Base-by-base conservation (phyloP, 2,329 filamentous ascomycete genomes). In the Penicillium sp. region DNA sequence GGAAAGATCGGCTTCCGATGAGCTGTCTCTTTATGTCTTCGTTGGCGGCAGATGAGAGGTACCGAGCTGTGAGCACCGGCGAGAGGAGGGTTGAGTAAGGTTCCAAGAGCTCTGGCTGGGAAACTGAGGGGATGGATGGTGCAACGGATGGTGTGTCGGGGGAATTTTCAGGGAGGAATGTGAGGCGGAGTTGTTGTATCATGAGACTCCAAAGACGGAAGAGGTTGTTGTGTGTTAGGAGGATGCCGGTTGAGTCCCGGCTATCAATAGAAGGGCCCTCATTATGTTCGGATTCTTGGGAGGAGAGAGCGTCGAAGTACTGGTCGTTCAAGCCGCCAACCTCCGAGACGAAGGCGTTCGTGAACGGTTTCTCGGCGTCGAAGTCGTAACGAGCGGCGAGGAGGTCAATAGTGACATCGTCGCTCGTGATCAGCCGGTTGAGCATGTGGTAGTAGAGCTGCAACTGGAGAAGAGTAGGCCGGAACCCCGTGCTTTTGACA, bases 361-460 rank as follows among this genome's bases (percentile, higher is more conserved):
- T 92, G 70, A 97, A 95, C 0, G 81, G 71, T 3, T 81, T 81
- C 15, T 88, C 61, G 0, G 85, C 75, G 31, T 90, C 81, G 8
- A 97, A 79, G 0, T 81, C 79, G 65, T 96, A 95, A 1, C 92
- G 87, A 7, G 80, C 72, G 57, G 93, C 86, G 0, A 97, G 80
- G 0, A 80, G 76, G 21, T 84, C 75, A 37, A 91, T 90, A 56
- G 91, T 84, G 0, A 96, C 81, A 8, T 83, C 82, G 50, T 88
- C 88, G 0, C 85, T 82, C 0, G 89, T 90, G 23, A 69, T 57
- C 67, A 97, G 85, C 3, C 87, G 82, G 10, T 87, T 85, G n/a
- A 99, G 80, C 53, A 97, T 86, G 27, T 87, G 87, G 64, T 93
- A 92, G 71, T 97, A 99, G 0, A 97, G 79, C 75, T 95, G 92